phyloP scores from a whole-genome alignment of 2,329 filamentous ascomycete species.

The Talaromyces sp. region DNA sequence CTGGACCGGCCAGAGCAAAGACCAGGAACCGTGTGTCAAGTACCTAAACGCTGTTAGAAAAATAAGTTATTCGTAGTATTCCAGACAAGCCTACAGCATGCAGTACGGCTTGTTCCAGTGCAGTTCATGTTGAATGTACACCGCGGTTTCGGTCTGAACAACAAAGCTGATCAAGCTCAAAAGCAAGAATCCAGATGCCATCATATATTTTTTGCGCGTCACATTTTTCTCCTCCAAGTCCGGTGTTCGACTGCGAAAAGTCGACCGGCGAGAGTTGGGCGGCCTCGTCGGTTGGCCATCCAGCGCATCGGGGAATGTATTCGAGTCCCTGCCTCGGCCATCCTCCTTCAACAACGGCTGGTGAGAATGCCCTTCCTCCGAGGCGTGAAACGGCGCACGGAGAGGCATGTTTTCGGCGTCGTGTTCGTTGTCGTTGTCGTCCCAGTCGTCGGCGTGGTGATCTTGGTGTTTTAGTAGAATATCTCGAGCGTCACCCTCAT shows the following conservation, averaged over 20 bases:
- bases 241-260: conserved; percentile 75
- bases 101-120: conserved; percentile 99
- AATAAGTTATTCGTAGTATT: background rate
- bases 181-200: conserved; percentile 77
- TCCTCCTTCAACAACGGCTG: conserved; percentile 53
- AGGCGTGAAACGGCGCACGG: conserved; percentile 46
- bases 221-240: conserved; percentile 57
- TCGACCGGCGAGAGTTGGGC: conserved; percentile 54
- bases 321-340: conserved; percentile 32
- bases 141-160: conserved; percentile 89
- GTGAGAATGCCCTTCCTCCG: conserved; percentile 45
- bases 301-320: conserved; percentile 25
- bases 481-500: background rate
- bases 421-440: conserved; percentile 3
- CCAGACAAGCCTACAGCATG: conserved; percentile 67
- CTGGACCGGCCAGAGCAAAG: conserved; percentile 81
- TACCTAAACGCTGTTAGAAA: conserved; percentile 47
- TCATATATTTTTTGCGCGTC: conserved; percentile 78
- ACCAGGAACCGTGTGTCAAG: conserved; percentile 92
- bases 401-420: conserved; percentile 40
- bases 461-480: conserved; percentile 1
- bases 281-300: conserved; percentile 33
- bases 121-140: conserved; percentile 88
- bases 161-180: conserved; percentile 84
- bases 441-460: conserved; percentile 5